Base-by-base conservation (phyloP, 257 asterid species). In the Coffea eugenioides region DNA sequence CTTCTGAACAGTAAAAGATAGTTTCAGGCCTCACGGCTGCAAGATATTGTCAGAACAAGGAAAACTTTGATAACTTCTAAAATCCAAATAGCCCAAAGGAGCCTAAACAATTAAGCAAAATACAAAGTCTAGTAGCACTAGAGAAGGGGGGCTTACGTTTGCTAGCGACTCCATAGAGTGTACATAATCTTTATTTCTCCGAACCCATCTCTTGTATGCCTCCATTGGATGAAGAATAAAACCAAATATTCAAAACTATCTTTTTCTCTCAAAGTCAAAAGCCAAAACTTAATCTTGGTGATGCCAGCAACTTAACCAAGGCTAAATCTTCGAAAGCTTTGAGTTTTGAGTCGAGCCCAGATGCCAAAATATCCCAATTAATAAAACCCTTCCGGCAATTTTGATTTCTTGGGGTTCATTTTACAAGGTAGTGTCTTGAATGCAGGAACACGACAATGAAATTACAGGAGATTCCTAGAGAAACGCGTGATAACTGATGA, bases 131-230 rank as follows among this genome's bases (percentile, higher is more conserved):
- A 76, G 74, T 25, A 36, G 23, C 15, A 49, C 34, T n/a, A 8
- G 25, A 23, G 83, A 80, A 73, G 71, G 18, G 21, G 59, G 79
- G 84, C 97, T 87, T 91, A 94, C 98, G 85, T 89, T 95, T 82
- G 97, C 95, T 74, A 95, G 83, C 76, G 97, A 91, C 82, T 94
- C 97, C 80, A 95, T 82, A n/a, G 97, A 92, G 78, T 91, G 95
- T 46, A 93, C 91, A 69, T 91, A 93, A 48, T 93, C 98, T 73
- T 79, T 87, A 75, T 95, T 95, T 86, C 91, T 91, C 78, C 96
- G 83, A 49, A 95, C 94, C 97, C 97, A 95, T 86, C 92, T 89
- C 94, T 87, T 93, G 88, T 95, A 95, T 87, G 92, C 91, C 87
- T 95, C 99, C 98, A 95, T 95, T 46, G 82, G 75, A 78, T 75